phyloP scores from a whole-genome alignment of 225 moss, liverwort and hornwort species.

The Bryum argenteum region DNA sequence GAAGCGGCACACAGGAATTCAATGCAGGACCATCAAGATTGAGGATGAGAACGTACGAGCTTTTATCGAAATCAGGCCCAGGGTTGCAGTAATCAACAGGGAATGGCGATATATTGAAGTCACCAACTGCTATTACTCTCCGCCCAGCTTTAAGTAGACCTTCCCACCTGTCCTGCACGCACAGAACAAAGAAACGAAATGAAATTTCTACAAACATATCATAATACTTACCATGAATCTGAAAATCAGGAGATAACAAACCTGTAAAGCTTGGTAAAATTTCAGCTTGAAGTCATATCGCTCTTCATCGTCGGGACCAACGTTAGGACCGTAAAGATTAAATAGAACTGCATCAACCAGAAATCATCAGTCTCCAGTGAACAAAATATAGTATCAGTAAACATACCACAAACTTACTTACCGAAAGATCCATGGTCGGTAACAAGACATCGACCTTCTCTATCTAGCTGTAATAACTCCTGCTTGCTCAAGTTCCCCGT shows the following conservation, averaged over 20 bases:
- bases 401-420: conserved; percentile 20
- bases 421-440: conserved; percentile 98
- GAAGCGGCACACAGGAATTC: conserved; percentile 5
- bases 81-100: conserved; percentile 76
- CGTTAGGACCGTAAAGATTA: conserved; percentile 82
- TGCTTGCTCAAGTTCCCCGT: conserved; percentile 65
- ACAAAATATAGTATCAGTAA: background rate
- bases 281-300: conserved; percentile 74
- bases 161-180: conserved; percentile 86
- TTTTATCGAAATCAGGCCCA: conserved; percentile 76
- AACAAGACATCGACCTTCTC: conserved; percentile 94
- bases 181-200: conserved; percentile 27
- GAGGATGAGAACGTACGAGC: conserved; percentile 53
- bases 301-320: conserved; percentile 57
- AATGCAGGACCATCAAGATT: conserved; percentile 7
- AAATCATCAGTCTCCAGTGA: background rate
- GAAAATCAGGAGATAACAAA: conserved; percentile 30
- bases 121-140: conserved; percentile 84
- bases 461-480: conserved; percentile 83
- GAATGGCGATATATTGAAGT: conserved; percentile 81
- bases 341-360: conserved; percentile 71
- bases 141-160: conserved; percentile 73
- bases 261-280: conserved; percentile 84
- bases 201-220: conserved; percentile 13
- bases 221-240: background rate